Evolutionary conservation across 2,329 filamentous ascomycete species (phyloP).

Genomic region (Fusarium pseudocircinatum): DNA sequence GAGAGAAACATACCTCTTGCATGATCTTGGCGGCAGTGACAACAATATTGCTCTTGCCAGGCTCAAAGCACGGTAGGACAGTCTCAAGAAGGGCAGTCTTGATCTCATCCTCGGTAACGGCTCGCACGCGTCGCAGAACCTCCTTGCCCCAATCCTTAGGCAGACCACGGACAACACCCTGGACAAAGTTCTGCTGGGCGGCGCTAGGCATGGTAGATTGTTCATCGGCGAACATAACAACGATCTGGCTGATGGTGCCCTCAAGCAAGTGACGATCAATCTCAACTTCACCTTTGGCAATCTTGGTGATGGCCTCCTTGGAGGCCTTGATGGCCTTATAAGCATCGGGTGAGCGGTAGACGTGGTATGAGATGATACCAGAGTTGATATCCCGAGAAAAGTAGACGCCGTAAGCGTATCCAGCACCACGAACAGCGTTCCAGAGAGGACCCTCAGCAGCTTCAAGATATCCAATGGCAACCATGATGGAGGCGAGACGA

Average conservation of each 20-base stretch:
- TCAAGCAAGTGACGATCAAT: constrained; percentile 88
- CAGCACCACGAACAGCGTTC: constrained; percentile 91
- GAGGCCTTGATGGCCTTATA: constrained; percentile 86
- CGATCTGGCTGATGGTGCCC: constrained; percentile 89
- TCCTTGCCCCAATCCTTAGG: constrained; percentile 80
- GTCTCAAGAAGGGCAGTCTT: constrained; percentile 77
- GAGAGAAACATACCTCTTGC: constrained; percentile 73
- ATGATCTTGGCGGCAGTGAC: constrained; percentile 89
- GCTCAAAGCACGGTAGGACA: constrained; percentile 81
- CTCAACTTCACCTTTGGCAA: constrained; percentile 74
- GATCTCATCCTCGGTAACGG: constrained; percentile 80
- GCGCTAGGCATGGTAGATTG: constrained; percentile 86
- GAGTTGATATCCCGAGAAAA: constrained; percentile 82
- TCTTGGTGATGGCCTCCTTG: constrained; percentile 76
- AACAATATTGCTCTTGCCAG: constrained; percentile 83
- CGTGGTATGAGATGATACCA: constrained; percentile 82
- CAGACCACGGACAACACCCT: constrained; percentile 80
- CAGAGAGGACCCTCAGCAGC: constrained; percentile 94
- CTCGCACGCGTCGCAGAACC: constrained; percentile 79
- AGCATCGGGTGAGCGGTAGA: constrained; percentile 90
- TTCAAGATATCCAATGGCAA: constrained; percentile 91
- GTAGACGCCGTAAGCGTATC: constrained; percentile 87
- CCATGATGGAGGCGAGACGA: constrained; percentile 82
- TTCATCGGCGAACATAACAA: constrained; percentile 86
- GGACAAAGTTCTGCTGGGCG: constrained; percentile 83